Evolutionary conservation across 2,329 filamentous ascomycete genomes (phyloP), one percentile per base, ranked within the genome.

Genomic region (Penicillium nordicum): DNA sequence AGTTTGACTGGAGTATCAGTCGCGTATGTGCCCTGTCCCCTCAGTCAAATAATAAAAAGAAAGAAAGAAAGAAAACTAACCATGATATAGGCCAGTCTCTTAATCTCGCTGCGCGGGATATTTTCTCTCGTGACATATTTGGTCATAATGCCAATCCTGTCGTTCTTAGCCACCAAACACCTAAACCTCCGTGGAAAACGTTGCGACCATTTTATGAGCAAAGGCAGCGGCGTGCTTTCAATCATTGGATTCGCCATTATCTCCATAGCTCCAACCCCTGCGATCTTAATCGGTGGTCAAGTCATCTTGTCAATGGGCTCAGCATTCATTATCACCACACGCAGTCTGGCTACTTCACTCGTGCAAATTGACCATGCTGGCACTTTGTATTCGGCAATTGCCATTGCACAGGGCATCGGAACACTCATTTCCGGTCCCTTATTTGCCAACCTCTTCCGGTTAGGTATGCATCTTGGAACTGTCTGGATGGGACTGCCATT

Each of bases 401-500:
- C 65, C 4, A 63, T 72, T 27, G 58, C 62, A 8, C 54, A 57
- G 12, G 59, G 63, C 4, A 7, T 67, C 5, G 67, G 68, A 4
- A 51, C 40, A 10, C 46, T 71, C 7, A 34, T 68, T n/a, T 60
- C 68, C 0, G 64, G 67, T 2, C 69, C 68, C 4, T 51, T 66
- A 18, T 66, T 71, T 23, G 67, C 66, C 29, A 64, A 67, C 23
- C 50, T 67, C 12, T 71, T 68, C 55, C 54, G 47, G 9, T 40
- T 63, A 14, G 67, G 68, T 2, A 59, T 71, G 64, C 65, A 63
- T 48, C 50, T 67, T 7, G 67, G 69, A 30, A 43, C 56, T 40
- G 57, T 49, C 9, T 71, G 67, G 67, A 59, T 66, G 47, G 69
- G 69, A 8, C 50, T 71, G 11, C 68, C 68, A 2, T 71, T 69